Conservation (phyloP, 2,329 filamentous ascomycete species). For the Niveomyces coronatus region DNA sequence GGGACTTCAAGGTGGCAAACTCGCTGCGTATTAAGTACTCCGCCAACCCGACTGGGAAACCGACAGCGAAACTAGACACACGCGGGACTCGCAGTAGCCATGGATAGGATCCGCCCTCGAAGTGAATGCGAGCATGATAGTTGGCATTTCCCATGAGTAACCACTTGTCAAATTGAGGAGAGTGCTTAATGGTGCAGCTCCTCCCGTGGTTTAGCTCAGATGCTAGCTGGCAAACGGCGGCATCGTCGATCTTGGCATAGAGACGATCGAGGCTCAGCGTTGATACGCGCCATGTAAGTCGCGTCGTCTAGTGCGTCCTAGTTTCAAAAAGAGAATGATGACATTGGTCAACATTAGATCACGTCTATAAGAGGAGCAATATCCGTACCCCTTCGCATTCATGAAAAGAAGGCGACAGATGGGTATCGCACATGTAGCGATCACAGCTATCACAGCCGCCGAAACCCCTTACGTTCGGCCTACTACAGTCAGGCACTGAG, state of each 20-base stretch:
- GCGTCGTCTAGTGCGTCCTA: background rate
- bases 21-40: constrained; percentile 22
- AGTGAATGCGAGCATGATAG: constrained; percentile 20
- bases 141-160: constrained; percentile 19
- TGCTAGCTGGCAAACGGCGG: constrained; percentile 13
- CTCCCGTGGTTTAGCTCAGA: constrained; percentile 11
- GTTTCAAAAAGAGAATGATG: background rate
- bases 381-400: background rate
- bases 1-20: constrained; percentile 23
- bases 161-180: constrained; percentile 9
- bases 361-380: background rate
- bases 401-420: constrained; percentile 5
- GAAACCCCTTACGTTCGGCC: constrained; percentile 5
- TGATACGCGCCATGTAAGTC: background rate
- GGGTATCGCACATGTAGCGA: constrained; percentile 7
- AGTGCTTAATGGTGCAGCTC: constrained; percentile 10
- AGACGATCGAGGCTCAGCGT: constrained; percentile 11
- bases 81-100: constrained; percentile 19
- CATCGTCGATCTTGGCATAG: constrained; percentile 11
- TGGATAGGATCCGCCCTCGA: constrained; percentile 16
- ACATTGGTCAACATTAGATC: background rate
- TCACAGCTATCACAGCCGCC: constrained; percentile 11
- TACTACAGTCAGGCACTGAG: constrained; percentile 6
- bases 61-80: constrained; percentile 9
- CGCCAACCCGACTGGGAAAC: constrained; percentile 12